Evolutionary conservation across 805 yeast genomes (phyloP), one percentile per base, ranked within the genome.

Genomic region (Metschnikowia rubicola): DNA sequence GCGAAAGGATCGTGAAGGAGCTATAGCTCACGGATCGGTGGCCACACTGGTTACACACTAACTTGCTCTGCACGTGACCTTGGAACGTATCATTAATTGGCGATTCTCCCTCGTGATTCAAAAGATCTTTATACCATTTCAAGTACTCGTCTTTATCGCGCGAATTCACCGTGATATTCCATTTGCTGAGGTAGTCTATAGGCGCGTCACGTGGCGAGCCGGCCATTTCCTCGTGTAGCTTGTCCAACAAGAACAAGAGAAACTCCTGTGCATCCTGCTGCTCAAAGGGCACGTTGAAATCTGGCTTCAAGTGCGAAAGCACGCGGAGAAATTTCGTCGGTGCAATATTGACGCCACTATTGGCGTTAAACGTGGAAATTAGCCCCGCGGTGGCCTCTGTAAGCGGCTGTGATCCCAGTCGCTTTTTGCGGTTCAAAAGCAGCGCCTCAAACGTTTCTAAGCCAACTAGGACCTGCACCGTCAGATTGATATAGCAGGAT

Each of bases 231-330:
- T 81, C 82, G 60, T 87, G 92, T 10, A 87, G 61, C 51, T 81
- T 73, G 58, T 84, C 91, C 52, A 86, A 65, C 10, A 86, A 53
- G 50, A 86, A 79, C 61, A 85, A 72, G 37, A 87, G 64, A 57
- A 85, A 85, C 56, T 87, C 94, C 45, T 86, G 89, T 1, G 91
- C 83, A 62, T 87, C 95, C 59, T 87, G 94, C 57, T 87, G 95
- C 56, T 84, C 88, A 54, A 75, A 64, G 0, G 92, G 92, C 10
- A 86, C 84, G 52, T 71, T 68, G 45, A 85, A 74, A 56, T 83
- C 88, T 0, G 90, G 90, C 53, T 84, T 80, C 19, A 84, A 58
- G 7, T 66, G 50, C 19, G 78, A 64, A 42, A 83, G 67, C 1
- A 70, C 63, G 39, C 81, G 73, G 36, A 86, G 69, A 56, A 86